Evolutionary conservation across 352 stramenopile species (phyloP), one percentile per base, ranked within the genome.

Genomic region (Pythium phragmiticola): DNA sequence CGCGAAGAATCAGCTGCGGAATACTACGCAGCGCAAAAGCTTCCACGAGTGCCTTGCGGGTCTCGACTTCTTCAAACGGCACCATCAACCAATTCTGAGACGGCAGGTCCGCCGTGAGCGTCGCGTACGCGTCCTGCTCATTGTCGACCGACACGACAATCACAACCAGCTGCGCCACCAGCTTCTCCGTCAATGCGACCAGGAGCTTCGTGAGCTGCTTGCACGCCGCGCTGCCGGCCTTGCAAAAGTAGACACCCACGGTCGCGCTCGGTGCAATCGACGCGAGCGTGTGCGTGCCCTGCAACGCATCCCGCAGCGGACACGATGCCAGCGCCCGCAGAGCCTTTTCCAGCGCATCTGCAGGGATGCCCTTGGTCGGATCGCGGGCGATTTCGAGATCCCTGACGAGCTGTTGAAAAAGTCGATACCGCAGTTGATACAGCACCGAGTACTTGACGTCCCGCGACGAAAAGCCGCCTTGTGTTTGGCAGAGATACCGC

Each of bases 61-160:
- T 74, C 28, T 90, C 72, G 23, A 88, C 65, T 72, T 95, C 85
- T 14, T 81, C 49, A 47, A 94, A 90, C 5, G 87, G 84, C 4
- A 94, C 82, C 49, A 92, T 68, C 1, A 87, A 55, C 87, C 87
- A 95, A 13, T 76, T 79, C 26, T 82, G 60, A 0, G 45, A 57
- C 4, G 84, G 84, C 26, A 94, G 59, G n/a, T 78, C 80, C 4
- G 74, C 74, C 16, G 82, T 69, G 2, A 93, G 63, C 14, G 72
- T 63, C 2, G 74, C 69, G 26, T 79, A 94, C 9, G 84, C 82
- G 17, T 73, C 60, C 48, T 85, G 73, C 9, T 89, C 79, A 60
- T 86, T 70, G 48, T 95, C 87, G 37, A 89, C 71, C 4, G 85
- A 89, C 2, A 95, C 77, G 4, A 94, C 67, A 55, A 95, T 87